Evolutionary conservation across 345 rosid genomes (phyloP).

Genomic region (Garcia nutans): DNA sequence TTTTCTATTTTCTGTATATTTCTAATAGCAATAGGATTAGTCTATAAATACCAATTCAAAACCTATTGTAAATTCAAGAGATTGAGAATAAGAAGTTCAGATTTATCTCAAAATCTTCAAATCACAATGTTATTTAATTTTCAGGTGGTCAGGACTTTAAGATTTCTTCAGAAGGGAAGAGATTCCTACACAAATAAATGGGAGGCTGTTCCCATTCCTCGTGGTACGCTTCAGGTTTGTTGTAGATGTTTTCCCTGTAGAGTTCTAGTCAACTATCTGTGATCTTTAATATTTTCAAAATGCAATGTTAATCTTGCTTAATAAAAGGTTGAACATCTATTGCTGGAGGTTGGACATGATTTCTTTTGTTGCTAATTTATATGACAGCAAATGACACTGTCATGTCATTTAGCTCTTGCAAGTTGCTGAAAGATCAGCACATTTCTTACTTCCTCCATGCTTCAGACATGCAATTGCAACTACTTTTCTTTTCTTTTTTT

Average conservation of each 20-base stretch:
- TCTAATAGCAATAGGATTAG: too few species aligned
- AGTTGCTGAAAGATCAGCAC: not conserved
- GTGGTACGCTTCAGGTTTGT: slow-evolving; percentile 99
- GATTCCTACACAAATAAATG: slow-evolving; percentile 54
- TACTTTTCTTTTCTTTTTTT: not conserved
- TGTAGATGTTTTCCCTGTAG: slow-evolving; percentile 19
- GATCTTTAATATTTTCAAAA: not conserved
- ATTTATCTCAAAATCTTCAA: too few species aligned
- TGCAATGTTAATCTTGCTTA: not conserved
- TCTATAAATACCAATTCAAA: too few species aligned
- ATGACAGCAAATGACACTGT: not conserved
- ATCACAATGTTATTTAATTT: slow-evolving; percentile 17
- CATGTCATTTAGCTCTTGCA: not conserved
- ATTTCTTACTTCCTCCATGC: not conserved
- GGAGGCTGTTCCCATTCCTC: slow-evolving; percentile 76
- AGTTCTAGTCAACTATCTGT: not conserved
- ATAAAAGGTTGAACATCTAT: not conserved
- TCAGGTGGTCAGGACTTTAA: slow-evolving; percentile 87
- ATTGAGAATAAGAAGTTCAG: too few species aligned
- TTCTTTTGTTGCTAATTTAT: not conserved
- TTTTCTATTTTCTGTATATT: too few species aligned
- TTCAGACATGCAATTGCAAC: not conserved
- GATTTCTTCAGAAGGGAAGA: slow-evolving; percentile 61
- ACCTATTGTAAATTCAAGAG: too few species aligned
- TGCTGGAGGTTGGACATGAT: not conserved